These are phyloP conservation scores for Rugosomyces carneus DNA, from an alignment of 1,284 basidiomycete species.

Conservation along the genomic window DNA sequence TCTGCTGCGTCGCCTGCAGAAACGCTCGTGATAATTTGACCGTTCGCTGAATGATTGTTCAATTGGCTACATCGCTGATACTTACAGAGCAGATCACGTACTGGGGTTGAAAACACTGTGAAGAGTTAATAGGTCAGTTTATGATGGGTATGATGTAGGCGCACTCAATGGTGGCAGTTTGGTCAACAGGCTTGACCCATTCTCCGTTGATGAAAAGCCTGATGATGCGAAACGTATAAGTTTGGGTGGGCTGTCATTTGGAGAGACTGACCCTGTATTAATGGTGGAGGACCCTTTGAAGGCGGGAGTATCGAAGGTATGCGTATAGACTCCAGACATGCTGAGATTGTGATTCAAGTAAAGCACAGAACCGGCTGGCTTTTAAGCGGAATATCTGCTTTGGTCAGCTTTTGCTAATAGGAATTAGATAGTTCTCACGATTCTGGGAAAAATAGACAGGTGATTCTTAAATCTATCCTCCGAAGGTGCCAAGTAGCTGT, in stretches of 20 bases:
- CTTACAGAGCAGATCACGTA: slow-evolving; percentile 13
- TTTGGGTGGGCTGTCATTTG: no score
- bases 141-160: slow-evolving; percentile 19
- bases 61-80: neutral
- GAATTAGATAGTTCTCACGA: no score
- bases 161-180: slow-evolving; percentile 48
- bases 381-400: no score
- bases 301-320: slow-evolving; percentile 49
- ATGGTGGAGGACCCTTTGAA: slow-evolving; percentile 60
- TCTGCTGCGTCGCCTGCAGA: slow-evolving; percentile 58
- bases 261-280: slow-evolving; percentile 39
- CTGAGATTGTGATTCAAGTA: neutral
- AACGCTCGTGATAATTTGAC: slow-evolving; percentile 56
- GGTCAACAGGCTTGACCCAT: slow-evolving; percentile 53
- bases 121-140: neutral
- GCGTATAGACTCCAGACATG: slow-evolving; percentile 32
- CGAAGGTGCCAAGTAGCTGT: no score
- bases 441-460: no score
- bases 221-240: neutral
- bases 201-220: slow-evolving; percentile 67
- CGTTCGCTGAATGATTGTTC: slow-evolving; percentile 38
- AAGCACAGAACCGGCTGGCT: no score
- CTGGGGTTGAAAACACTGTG: slow-evolving; percentile 70
- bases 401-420: no score
- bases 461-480: no score